A percentile compares a stretch with the other conserved stretches of the same genome.
phyloP scores from a whole-genome alignment of 1,139 yeast species.

The Candida glucosophila region DNA sequence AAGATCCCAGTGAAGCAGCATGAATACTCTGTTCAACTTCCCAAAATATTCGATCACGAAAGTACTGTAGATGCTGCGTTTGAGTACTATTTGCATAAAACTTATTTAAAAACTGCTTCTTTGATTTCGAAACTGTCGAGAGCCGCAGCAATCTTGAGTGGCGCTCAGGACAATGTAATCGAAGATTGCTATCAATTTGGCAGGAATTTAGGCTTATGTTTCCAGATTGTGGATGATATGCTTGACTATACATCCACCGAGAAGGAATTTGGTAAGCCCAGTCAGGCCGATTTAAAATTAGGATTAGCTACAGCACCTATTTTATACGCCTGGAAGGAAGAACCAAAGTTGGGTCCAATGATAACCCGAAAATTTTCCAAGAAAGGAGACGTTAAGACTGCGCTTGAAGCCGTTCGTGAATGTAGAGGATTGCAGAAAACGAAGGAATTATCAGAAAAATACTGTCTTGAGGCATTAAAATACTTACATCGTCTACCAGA shows the following conservation, averaged over 20 bases:
- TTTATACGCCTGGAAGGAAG: conserved; percentile 84
- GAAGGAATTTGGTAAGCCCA: conserved; percentile 81
- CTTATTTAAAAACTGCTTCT: conserved; percentile 91
- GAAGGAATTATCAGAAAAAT: conserved; percentile 64
- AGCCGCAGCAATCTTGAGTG: conserved; percentile 89
- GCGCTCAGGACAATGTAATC: conserved; percentile 63
- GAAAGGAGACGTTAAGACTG: conserved; percentile 77
- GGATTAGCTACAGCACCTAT: conserved; percentile 98
- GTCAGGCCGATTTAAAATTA: conserved; percentile 86
- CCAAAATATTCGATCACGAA: conserved; percentile 44
- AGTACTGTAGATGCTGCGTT: conserved; percentile 80
- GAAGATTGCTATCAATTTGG: conserved; percentile 90
- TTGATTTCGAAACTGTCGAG: conserved; percentile 92
- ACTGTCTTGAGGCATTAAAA: conserved; percentile 65
- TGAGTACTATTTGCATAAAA: conserved; percentile 89
- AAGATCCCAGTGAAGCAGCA: conserved; percentile 52
- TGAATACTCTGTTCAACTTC: conserved; percentile 44
- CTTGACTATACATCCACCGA: conserved; percentile 87
- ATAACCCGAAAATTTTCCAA: conserved; percentile 75
- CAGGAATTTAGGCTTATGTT: conserved; percentile 85
- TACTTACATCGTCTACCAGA: conserved; percentile 74
- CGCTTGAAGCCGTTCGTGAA: conserved; percentile 63
- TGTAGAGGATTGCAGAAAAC: conserved; percentile 76
- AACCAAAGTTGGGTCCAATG: conserved; percentile 75
- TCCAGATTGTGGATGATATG: conserved; percentile 95